A percentile compares a stretch with the other conserved stretches of the same genome.
Conservation (phyloP, 2,329 filamentous ascomycete species). For the Onygenales sp. region DNA sequence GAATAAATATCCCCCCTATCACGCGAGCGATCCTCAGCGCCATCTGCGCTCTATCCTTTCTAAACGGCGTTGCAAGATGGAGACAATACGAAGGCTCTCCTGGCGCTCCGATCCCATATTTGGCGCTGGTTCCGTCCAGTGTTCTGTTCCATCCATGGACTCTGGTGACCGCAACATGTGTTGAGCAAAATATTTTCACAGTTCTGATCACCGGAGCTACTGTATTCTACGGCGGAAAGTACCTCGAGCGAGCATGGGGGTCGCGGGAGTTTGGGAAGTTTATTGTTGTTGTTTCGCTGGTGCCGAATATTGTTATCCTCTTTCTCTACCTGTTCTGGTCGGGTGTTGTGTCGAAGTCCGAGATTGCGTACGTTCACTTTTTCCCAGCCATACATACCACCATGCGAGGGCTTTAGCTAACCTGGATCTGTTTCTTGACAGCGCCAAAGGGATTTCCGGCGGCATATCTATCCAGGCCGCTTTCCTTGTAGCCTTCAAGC, state of each 20-base stretch:
- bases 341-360: slow-evolving; percentile 44
- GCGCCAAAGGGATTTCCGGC: slow-evolving; percentile 73
- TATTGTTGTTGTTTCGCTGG: slow-evolving; percentile 62
- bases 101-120: slow-evolving; percentile 58
- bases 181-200: slow-evolving; percentile 89
- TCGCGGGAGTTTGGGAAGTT: slow-evolving; percentile 89
- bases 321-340: slow-evolving; percentile 65
- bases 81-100: slow-evolving; percentile 52
- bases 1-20: slow-evolving; percentile 86
- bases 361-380: slow-evolving; percentile 24
- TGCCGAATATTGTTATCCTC: slow-evolving; percentile 73
- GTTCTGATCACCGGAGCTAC: slow-evolving; percentile 67
- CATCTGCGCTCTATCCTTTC: slow-evolving; percentile 66
- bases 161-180: slow-evolving; percentile 72
- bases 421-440: slow-evolving; percentile 29
- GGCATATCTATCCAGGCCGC: slow-evolving; percentile 82
- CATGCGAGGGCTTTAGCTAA: not conserved
- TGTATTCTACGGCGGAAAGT: slow-evolving; percentile 84
- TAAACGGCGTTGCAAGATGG: slow-evolving; percentile 57
- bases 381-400: not conserved
- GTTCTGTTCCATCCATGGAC: slow-evolving; percentile 92
- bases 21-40: slow-evolving; percentile 72
- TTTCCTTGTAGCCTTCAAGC: slow-evolving; percentile 95
- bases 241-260: slow-evolving; percentile 93
- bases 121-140: slow-evolving; percentile 74